Conservation (phyloP, 139 green algal species). For the Micractinium sp. region DNA sequence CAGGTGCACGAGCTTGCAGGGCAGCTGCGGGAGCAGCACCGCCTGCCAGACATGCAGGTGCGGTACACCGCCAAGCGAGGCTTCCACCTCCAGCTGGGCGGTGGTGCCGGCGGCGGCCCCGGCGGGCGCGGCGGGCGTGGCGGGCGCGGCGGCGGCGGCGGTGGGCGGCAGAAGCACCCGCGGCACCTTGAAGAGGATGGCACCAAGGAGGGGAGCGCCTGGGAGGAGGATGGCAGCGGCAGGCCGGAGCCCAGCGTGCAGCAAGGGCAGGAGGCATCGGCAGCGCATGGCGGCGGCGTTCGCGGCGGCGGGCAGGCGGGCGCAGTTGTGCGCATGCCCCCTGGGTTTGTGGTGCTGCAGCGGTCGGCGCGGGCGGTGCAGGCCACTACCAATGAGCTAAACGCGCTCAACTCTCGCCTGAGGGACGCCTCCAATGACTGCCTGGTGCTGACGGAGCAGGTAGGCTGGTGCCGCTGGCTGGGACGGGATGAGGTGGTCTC, state of each 20-base stretch:
- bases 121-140: neutral
- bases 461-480: conserved; percentile 31
- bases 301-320: neutral
- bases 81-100: conserved; percentile 24
- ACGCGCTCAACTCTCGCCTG: conserved; percentile 87
- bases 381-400: conserved; percentile 84
- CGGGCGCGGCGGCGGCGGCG: neutral
- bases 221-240: neutral
- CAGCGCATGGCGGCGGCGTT: neutral
- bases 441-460: conserved; percentile 81
- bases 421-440: conserved; percentile 81
- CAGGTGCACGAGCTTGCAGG: conserved; percentile 75
- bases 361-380: conserved; percentile 40
- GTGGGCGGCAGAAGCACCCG: conserved; percentile 3
- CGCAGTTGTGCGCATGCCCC: neutral
- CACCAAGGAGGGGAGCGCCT: neutral
- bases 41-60: conserved; percentile 57
- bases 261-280: neutral
- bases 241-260: neutral
- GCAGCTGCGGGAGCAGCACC: conserved; percentile 36
- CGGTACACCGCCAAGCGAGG: conserved; percentile 63
- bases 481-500: no score
- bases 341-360: conserved; percentile 69
- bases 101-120: neutral
- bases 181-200: neutral